Conservation (phyloP, 2,329 filamentous ascomycete species). For the Ophiosphaerella narmari region DNA sequence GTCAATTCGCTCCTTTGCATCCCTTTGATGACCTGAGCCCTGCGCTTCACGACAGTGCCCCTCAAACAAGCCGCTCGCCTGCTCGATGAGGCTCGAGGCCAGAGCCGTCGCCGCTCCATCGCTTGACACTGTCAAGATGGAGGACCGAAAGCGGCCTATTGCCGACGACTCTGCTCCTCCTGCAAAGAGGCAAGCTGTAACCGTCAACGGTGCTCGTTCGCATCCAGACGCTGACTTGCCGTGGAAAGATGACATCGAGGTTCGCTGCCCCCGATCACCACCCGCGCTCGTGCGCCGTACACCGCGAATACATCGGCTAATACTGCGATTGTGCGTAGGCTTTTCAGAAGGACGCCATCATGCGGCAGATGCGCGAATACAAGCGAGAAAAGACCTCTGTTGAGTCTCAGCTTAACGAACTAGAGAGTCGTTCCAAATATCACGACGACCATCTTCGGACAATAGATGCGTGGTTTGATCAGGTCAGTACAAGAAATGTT, state of each 20-base stretch:
- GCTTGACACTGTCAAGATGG: constrained; percentile 88
- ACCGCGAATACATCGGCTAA: constrained; percentile 39
- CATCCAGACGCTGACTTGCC: constrained; percentile 71
- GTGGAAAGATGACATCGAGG: constrained; percentile 73
- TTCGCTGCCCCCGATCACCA: constrained; percentile 57
- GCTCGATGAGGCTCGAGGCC: constrained; percentile 83
- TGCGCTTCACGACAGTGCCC: constrained; percentile 21
- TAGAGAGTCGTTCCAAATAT: constrained; percentile 76
- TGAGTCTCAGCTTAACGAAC: constrained; percentile 78
- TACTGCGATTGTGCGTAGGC: constrained; percentile 59
- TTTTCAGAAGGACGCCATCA: constrained; percentile 94
- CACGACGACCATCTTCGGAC: constrained; percentile 92
- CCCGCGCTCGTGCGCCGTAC: constrained; percentile 20
- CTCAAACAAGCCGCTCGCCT: constrained; percentile 44
- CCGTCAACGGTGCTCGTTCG: constrained; percentile 73
- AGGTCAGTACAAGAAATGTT: constrained; percentile 63
- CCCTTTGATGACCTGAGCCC: constrained; percentile 27
- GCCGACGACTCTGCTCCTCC: constrained; percentile 86
- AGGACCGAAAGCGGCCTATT: constrained; percentile 97
- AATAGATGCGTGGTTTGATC: constrained; percentile 91
- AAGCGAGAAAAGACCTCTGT: constrained; percentile 85
- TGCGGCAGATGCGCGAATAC: constrained; percentile 97
- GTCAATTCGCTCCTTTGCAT: constrained; percentile 1
- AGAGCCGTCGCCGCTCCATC: constrained; percentile 76
- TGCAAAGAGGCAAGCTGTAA: constrained; percentile 79